phyloP scores from a whole-genome alignment of 163 green algal genomes.

The Prototheca cutis region DNA sequence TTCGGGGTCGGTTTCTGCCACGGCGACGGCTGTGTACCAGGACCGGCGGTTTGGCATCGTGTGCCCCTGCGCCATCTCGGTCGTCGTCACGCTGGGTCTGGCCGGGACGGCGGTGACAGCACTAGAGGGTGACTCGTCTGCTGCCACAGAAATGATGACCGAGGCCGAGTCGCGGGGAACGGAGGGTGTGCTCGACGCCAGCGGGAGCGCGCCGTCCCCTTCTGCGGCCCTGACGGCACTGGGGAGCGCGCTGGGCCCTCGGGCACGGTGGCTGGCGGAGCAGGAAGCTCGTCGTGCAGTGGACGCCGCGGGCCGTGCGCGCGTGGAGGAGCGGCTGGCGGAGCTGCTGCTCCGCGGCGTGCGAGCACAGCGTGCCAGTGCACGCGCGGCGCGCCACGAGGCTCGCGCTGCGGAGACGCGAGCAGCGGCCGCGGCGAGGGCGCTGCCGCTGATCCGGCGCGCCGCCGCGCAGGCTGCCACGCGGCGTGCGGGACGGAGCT shows the following conservation, averaged over 20 bases:
- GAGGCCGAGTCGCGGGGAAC: constrained; percentile 2
- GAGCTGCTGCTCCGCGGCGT: constrained; percentile 20
- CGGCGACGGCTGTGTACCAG: constrained; percentile 15
- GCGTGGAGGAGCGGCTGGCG: constrained; percentile 17
- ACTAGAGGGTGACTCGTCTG: no score
- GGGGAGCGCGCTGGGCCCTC: background rate
- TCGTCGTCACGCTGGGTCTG: background rate
- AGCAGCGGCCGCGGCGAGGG: background rate
- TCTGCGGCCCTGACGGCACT: background rate
- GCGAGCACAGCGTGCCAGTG: constrained; percentile 5
- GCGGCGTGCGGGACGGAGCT: background rate
- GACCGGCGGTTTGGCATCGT: constrained; percentile 24
- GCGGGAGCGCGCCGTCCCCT: background rate
- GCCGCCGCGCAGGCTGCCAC: background rate
- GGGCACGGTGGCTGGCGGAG: constrained; percentile 13
- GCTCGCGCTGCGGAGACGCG: background rate
- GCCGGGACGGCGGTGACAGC: background rate
- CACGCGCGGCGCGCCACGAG: constrained; percentile 2
- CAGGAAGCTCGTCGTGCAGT: constrained; percentile 5
- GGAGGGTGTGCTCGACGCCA: no score
- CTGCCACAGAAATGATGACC: no score
- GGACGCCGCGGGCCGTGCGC: constrained; percentile 13
- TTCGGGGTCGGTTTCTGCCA: constrained; percentile 16
- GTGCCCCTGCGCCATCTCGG: constrained; percentile 22
- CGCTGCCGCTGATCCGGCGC: constrained; percentile 8